Evolutionary conservation across 768 basidiomycete genomes (phyloP), one percentile per base, ranked within the genome.

Genomic region (Ramaria rubella): DNA sequence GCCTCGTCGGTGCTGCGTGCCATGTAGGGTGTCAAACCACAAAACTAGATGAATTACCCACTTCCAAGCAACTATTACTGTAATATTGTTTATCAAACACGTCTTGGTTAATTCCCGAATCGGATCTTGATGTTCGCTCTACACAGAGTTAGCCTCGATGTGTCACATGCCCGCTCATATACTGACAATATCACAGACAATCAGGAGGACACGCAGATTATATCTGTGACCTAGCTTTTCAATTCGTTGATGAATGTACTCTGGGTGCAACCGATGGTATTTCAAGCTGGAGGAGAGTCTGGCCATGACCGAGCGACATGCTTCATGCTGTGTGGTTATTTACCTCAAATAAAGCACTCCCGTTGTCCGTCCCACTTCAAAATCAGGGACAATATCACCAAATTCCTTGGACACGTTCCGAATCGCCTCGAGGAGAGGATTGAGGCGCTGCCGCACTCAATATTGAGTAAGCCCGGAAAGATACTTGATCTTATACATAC

Each of bases 191-290:
- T 99, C 96, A 66, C 90, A 97, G 62, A 94, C 75, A 45, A 98
- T 78, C 23, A 99, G 80, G 29, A 98, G 74, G 55, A 99, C 81
- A 46, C 96, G 75, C 15, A 98, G 77, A 59, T 80, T 87, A 69
- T 93, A 98, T 1, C 82, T 81, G 33, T 78, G 79, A 3, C 86
- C 89, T 19, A 99, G 81, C 62, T 84, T 86, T 64, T 92, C 87
- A 58, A 99, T 93, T 12, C 96, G 85, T 50, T 81, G 80, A 68
- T 92, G 90, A 56, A 99, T 86, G 68, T 99, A 99, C 69, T 98
- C 96, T 14, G 96, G 96, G 69, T 98, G 96, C 14, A 99, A 80
- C 50, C 94, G 87, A 65, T 98, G 94, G 63, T 98, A 98, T 65
- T 84, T 88, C 61, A 98, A 69, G 67, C 96, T 97, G 59, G 30